Base-by-base conservation (phyloP, 306 rosid species). In the Rosa lucieae region DNA sequence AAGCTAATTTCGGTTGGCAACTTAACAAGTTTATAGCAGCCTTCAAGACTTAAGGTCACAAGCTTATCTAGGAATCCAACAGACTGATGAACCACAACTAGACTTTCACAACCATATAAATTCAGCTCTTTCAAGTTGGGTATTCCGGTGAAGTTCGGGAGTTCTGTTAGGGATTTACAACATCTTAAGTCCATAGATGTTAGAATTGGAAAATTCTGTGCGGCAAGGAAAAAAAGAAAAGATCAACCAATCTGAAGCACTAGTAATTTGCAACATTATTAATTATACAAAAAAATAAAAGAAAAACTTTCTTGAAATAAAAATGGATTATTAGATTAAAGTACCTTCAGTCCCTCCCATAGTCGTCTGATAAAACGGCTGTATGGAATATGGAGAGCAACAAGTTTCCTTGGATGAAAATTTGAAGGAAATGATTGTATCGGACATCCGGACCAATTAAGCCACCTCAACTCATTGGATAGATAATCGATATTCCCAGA, bases 391-490 rank as follows among this genome's bases (percentile, higher is more conserved):
- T 51, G 53, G 69, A 88, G 80, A 10, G 15, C 79, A 65, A 79
- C 78, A 72, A 85, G 89, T 29, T 82, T 32, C 75, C 47, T 42
- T 5, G 89, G 82, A 55, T 66, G 47, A 80, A 88, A 85, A 77
- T 67, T 75, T 5, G 52, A 42, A 2, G 88, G 89, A 23, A 85
- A 76, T 63, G 26, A 65, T 18, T 72, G 61, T 51, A 35, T 67
- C 8, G 84, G 85, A 72, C 84, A 86, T 51, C 68, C 53, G 53
- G 47, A 46, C 89, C 89, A 88, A 21, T 77, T 70, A 49, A 85
- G 83, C 43, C 83, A 26, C 56, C 56, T 70, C 56, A 70, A 23
- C 56, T 70, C 10, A 10, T 56, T 46, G 2, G 87, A 81, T 6
- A 87, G 79, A 78, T 80, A 68, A 12, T 80, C 68, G 7, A 83